Evolutionary conservation across 805 yeast genomes (phyloP), one percentile per base, ranked within the genome.

Genomic region (Pichia cephalocereana): DNA sequence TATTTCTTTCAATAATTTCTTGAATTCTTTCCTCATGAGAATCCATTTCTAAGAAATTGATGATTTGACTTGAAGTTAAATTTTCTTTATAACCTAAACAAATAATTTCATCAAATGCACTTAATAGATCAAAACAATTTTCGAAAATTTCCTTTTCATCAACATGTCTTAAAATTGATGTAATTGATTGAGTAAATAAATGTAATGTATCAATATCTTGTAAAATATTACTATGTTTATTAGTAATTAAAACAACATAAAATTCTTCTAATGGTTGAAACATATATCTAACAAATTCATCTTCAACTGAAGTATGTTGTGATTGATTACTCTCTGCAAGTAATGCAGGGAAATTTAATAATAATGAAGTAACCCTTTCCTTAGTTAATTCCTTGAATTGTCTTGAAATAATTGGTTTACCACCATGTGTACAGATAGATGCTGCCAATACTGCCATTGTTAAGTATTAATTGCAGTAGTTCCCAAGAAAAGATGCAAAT

Each of bases 11-110:
- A 59, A 93, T 93, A 64, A 93, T 90, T 65, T 93, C 97, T 72
- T 93, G 98, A 62, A 95, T 91, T 73, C 87, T 91, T 70, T 93
- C 99, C 69, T 93, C 99, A 65, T 93, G 97, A 39, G 96, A 86
- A 69, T 93, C 98, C 98, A 93, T 91, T 63, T 88, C 91, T 70
- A 93, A 72, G 68, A 86, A 91, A 12, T 95, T 86, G 65, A 79
- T 80, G 54, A 93, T 85, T 70, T 93, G 98, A 51, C 81, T 66
- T 54, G 83, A 65, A 0, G 93, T 79, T 55, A 91, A 70, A 66
- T 88, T 85, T 66, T 93, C 99, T 55, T 86, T 81, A 71, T 83
- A 88, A 17, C 99, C 99, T 68, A 87, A 72, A 46, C 81, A 80
- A 57, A 93, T 80, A 48, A 93, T 86, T 69, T 93, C 99, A 66